Evolutionary conservation across 805 yeast genomes (phyloP).

Genomic region (Clavispora asparagi): DNA sequence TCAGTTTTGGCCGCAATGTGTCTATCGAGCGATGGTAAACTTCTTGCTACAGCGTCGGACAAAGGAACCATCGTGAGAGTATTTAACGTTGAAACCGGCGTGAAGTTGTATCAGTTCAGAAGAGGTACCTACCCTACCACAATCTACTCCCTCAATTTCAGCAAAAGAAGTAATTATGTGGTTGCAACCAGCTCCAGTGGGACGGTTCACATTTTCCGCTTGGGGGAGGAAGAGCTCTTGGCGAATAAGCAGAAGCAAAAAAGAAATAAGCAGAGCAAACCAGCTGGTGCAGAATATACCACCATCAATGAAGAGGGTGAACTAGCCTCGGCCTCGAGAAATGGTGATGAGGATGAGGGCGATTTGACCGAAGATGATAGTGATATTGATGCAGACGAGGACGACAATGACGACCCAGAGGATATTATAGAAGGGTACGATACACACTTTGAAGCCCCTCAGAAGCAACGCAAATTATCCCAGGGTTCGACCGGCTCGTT

Average conservation of each 20-base stretch:
- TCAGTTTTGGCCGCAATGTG: slow-evolving; percentile 64
- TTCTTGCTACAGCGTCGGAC: slow-evolving; percentile 83
- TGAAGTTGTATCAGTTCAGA: slow-evolving; percentile 65
- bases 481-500: slow-evolving; percentile 33
- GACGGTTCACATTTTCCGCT: slow-evolving; percentile 86
- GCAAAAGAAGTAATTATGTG: slow-evolving; percentile 60
- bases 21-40: slow-evolving; percentile 68
- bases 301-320: slow-evolving; percentile 22
- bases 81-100: slow-evolving; percentile 63
- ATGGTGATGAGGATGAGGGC: slow-evolving; percentile 20
- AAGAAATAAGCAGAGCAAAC: slow-evolving; percentile 10
- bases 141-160: slow-evolving; percentile 73
- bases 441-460: slow-evolving; percentile 17
- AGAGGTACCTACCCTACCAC: slow-evolving; percentile 83
- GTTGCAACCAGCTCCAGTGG: slow-evolving; percentile 87
- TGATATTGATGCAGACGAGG: slow-evolving; percentile 25
- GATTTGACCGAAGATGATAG: slow-evolving; percentile 19
- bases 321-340: slow-evolving; percentile 9
- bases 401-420: slow-evolving; percentile 22
- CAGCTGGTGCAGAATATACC: slow-evolving; percentile 14
- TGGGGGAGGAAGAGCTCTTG: slow-evolving; percentile 49
- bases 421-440: slow-evolving; percentile 20
- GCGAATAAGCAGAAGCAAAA: slow-evolving; percentile 32
- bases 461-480: slow-evolving; percentile 33
- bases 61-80: slow-evolving; percentile 89